Evolutionary conservation across 2,329 filamentous ascomycete genomes (phyloP).

Genomic region (Teratosphaeria zuluensis): DNA sequence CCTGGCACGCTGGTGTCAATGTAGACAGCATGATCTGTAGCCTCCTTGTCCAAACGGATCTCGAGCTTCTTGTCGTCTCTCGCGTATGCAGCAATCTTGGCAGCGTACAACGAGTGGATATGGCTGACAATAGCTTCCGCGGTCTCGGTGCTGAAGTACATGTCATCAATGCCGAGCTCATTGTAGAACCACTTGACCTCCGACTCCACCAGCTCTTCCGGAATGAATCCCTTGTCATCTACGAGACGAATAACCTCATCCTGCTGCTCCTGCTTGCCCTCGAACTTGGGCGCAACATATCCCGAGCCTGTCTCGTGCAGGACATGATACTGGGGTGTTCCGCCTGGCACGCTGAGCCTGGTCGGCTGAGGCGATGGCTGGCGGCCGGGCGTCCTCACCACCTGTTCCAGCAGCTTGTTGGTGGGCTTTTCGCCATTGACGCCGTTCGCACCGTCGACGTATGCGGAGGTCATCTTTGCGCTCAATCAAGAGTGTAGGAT

Average conservation of each 20-base stretch:
- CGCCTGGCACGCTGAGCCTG: slow-evolving; percentile 63
- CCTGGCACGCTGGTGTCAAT: slow-evolving; percentile 95
- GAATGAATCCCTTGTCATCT: slow-evolving; percentile 74
- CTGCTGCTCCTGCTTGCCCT: slow-evolving; percentile 89
- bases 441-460: slow-evolving; percentile 7
- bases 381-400: slow-evolving; percentile 45
- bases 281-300: slow-evolving; percentile 89
- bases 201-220: slow-evolving; percentile 66
- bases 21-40: slow-evolving; percentile 89
- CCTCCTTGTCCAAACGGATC: slow-evolving; percentile 93
- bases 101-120: slow-evolving; percentile 91
- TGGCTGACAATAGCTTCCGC: slow-evolving; percentile 83
- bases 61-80: slow-evolving; percentile 89
- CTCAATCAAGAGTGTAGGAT: background rate
- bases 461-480: background rate
- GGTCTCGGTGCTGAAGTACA: slow-evolving; percentile 89
- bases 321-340: slow-evolving; percentile 46
- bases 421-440: slow-evolving; percentile 18
- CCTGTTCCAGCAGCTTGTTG: slow-evolving; percentile 51
- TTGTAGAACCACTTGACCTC: slow-evolving; percentile 97
- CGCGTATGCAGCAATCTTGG: slow-evolving; percentile 88
- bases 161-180: slow-evolving; percentile 93
- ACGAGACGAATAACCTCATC: slow-evolving; percentile 76
- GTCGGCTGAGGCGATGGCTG: slow-evolving; percentile 81
- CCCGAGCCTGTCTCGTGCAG: slow-evolving; percentile 84